Evolutionary conservation across 2,329 filamentous ascomycete species (phyloP), one percentile per base, ranked within the genome.

Genomic region (Fusarium nurragi): DNA sequence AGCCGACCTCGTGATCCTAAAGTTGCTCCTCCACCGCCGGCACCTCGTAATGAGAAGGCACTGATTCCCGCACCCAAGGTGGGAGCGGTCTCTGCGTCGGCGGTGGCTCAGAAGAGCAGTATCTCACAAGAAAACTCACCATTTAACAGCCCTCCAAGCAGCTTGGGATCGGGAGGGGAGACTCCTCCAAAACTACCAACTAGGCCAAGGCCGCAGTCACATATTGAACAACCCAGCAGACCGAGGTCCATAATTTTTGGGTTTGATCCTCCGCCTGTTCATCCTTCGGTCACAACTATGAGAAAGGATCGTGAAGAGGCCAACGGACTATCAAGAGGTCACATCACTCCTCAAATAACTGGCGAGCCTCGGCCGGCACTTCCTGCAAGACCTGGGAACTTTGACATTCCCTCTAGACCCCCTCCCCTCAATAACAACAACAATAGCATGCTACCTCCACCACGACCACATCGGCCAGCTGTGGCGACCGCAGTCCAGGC

Each of bases 131-230:
- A 81, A 71, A 73, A 88, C 0, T 97, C 94, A 1, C 94, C 94
- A 0, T 97, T 97, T 73, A 93, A 84, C 71, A 97, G 93, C 32
- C 93, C 93, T 18, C 93, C 94, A 0, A 89, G 88, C 68, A 94
- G 90, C 73, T 85, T 86, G 6, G 88, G 84, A 51, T 74, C 80
- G 0, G 80, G 84, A n/a, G 78, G 79, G n/a, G 78, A 80, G n/a
- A 78, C 79, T 8, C 82, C 82, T 9, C 84, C 85, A 2, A 78
- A 77, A 53, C 79, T 84, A 40, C 84, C 79, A 18, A 79, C 75
- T 8, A 78, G 84, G 13, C 84, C 83, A 41, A 84, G 84, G 26
- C 86, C 85, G 3, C 73, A 70, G 11, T 64, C 63, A 1, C 69
- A 71, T 7, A 70, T 57, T 26, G 70, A 73, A 21, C 59, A 54